A percentile compares a stretch with the other conserved stretches of the same genome.
These are phyloP conservation scores for Lentinula guzmanii DNA, from an alignment of 768 basidiomycete genomes.

Conservation along the genomic window DNA sequence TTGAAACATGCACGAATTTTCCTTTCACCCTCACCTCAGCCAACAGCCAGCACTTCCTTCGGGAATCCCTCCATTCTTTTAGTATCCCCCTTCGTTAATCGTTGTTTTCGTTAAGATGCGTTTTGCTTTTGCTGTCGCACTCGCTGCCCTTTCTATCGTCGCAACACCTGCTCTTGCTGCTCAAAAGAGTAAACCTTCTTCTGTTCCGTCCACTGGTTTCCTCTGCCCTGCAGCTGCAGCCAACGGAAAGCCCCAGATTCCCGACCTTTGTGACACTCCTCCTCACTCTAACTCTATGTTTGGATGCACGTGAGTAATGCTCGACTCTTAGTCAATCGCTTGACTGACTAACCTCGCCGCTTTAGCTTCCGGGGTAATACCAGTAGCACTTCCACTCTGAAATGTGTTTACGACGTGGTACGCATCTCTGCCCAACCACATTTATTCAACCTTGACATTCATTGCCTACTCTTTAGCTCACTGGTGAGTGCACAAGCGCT, in stretches of 20 bases:
- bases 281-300: background rate
- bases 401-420: constrained; percentile 3
- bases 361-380: background rate
- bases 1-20: background rate
- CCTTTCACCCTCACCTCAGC: background rate
- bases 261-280: constrained; percentile 1
- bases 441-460: background rate
- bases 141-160: background rate
- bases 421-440: background rate
- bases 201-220: background rate
- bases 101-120: background rate
- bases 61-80: constrained; percentile 1
- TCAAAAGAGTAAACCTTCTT: constrained; percentile 1
- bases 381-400: background rate
- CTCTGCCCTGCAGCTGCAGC: background rate
- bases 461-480: background rate
- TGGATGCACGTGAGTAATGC: constrained; percentile 4
- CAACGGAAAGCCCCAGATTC: background rate
- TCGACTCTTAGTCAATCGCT: too few relatives aligned
- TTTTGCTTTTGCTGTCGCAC: background rate
- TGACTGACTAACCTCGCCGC: background rate
- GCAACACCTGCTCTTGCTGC: background rate
- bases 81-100: background rate
- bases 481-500: constrained; percentile 1
- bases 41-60: background rate